These are phyloP conservation scores for Flaveria trinervia DNA, from an alignment of 129 eudicot genomes.

Conservation along the genomic window DNA sequence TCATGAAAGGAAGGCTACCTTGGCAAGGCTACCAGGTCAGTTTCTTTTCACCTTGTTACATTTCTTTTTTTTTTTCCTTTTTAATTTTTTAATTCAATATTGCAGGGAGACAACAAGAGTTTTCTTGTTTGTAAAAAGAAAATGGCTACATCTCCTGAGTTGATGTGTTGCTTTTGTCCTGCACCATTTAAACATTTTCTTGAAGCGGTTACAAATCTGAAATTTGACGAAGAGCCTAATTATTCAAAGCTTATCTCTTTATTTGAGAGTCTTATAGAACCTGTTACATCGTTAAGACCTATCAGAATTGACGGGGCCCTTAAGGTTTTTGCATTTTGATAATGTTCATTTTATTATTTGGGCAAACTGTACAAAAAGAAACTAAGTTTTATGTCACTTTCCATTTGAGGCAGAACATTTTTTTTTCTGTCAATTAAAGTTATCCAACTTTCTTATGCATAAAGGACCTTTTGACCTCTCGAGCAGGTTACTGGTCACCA, in stretches of 20 bases:
- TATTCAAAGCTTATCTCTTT: constrained; percentile 80
- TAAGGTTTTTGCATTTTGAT: constrained; percentile 47
- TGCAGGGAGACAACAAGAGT: constrained; percentile 97
- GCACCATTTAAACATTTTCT: constrained; percentile 85
- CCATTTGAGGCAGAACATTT: neutral
- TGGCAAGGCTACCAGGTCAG: constrained; percentile 98
- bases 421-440: neutral
- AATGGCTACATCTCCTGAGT: constrained; percentile 91
- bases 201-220: constrained; percentile 91
- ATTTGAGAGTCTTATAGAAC: constrained; percentile 88
- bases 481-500: constrained; percentile 1
- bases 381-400: neutral
- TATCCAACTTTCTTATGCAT: neutral
- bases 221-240: constrained; percentile 97
- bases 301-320: constrained; percentile 96
- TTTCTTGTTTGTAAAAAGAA: constrained; percentile 95
- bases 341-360: neutral
- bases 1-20: constrained; percentile 89
- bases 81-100: neutral
- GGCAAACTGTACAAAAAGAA: neutral
- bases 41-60: constrained; percentile 4
- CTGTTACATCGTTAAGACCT: constrained; percentile 77
- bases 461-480: neutral
- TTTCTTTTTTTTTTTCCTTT: neutral
- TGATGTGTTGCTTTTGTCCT: constrained; percentile 97